Percentiles rank a stretch among this genome's conserved stretches.
Evolutionary conservation across 306 rosid species (phyloP).

Genomic region (Abrus precatorius): DNA sequence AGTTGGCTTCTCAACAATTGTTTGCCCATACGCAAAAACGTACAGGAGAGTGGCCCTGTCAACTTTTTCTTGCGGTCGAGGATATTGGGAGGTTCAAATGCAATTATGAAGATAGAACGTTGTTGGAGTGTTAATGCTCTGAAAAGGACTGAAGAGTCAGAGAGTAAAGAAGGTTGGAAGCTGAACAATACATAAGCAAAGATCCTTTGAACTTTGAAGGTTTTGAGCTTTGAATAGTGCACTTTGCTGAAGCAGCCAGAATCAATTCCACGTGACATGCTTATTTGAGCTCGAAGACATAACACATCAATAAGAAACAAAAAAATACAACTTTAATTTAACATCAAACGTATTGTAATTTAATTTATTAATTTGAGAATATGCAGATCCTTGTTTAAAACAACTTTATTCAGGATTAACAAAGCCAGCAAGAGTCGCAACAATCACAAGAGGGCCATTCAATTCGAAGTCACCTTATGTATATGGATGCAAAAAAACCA

Average conservation of each 20-base stretch:
- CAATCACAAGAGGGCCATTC: not conserved
- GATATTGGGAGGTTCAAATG: slow-evolving; percentile 32
- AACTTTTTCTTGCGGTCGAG: slow-evolving; percentile 18
- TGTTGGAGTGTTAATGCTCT: slow-evolving; percentile 18
- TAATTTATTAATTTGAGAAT: not conserved
- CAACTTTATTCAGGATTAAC: not conserved
- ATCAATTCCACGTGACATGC: not conserved
- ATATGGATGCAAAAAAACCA: too few relatives aligned
- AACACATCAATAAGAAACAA: not conserved
- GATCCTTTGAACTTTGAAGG: not conserved
- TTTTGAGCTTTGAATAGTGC: slow-evolving; percentile 13
- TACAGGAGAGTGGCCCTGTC: slow-evolving; percentile 24
- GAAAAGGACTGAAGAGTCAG: slow-evolving; percentile 15
- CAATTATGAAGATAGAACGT: not conserved
- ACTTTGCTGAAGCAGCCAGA: not conserved
- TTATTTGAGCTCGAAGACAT: not conserved
- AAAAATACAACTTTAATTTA: not conserved
- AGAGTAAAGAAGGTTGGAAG: not conserved
- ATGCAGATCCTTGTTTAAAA: not conserved
- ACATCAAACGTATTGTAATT: not conserved
- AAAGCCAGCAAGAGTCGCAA: not conserved
- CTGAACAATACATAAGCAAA: not conserved
- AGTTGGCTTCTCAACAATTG: not conserved
- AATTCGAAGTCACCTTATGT: too few relatives aligned
- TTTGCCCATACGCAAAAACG: not conserved